Evolutionary conservation across 202 grass and related monocot genomes (phyloP), one percentile per base, ranked within the genome.

Genomic region (Bolboschoenoplectus hybrid): DNA sequence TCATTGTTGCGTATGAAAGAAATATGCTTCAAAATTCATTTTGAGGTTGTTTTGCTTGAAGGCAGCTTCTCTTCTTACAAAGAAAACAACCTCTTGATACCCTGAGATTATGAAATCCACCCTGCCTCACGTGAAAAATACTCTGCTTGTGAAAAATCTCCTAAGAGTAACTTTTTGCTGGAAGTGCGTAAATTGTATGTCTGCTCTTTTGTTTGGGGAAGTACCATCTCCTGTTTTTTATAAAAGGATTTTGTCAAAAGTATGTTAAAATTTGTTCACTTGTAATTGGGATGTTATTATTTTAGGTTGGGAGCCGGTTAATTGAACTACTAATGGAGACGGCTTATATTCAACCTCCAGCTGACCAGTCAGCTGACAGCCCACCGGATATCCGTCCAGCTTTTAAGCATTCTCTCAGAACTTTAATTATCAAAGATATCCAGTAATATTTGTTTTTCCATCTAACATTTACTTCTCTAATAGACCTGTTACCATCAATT

Each of bases 251-350:
- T 89, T 73, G 56, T 82, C 38, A 79, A 19, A 6, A 53, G 55
- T 81, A 73, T 51, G 55, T 2, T 85, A 58, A 74, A 32, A 3
- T 79, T 79, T 79, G 35, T 55, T 58, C 34, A 79, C 2, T 79
- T 58, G 50, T 78, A 57, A 57, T 38, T 53, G 56, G 3, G 16
- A 79, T 79, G 36, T 38, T 80, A 41, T 43, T 41, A 43, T 58
- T 87, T 35, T 92, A 98, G 97, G 91, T 98, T 80, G 97, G 97
- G 65, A 98, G 97, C 86, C 91, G 97, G 81, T 90, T 98, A 85
- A 91, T 98, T 86, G 93, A 98, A 65, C 79, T 98, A 56, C 91
- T 98, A 82, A 89, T 96, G 82, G 92, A 96, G 46, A 96, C 93
- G 26, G 97, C 97, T 63, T 89, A 94, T 91, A 94, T 98, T 91